Base-by-base conservation (phyloP, 257 asterid species). In the Solanum etuberosum region DNA sequence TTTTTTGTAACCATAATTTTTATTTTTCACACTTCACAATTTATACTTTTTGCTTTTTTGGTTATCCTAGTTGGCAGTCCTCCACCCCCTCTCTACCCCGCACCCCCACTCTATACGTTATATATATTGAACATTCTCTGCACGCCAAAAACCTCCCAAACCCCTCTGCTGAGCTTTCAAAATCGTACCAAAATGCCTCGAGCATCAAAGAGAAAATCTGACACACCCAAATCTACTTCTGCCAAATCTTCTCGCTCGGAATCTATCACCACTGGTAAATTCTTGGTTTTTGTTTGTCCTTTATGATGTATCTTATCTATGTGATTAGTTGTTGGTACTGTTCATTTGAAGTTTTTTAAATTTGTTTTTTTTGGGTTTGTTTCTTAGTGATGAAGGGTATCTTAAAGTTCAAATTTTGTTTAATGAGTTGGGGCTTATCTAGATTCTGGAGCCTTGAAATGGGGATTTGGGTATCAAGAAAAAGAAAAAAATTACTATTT, bases 161-260 rank as follows among this genome's bases (percentile, higher is more conserved):
- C 48, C 46, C 78, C 88, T 34, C 23, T 40, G 21, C 13, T 43
- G 37, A 16, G 84, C 25, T 78, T 81, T 46, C 40, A 38, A 84
- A 68, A 88, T 73, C 40, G 54, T 63, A 59, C 74, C 83, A 51
- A 74, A 96, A 90, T 96, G 81, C 91, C 96, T 82, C 94, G 97
- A 84, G 91, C 93, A 10, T 91, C 97, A 37, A 95, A 95, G 94
- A 88, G 98, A 82, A 94, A 94, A 89, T 91, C 98, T n/a, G 94
- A 93, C 85, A 63, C 89, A 31, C 90, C 90, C 35, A 86, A 32
- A 91, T 76, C 95, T 29, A 83, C 88, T 71, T 78, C 96, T 65
- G 90, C 89, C 74, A 95, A 95, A 89, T 76, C 76, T 88, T 61
- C 93, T 57, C 92, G 93, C 35, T 81, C 86, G 25, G 96, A 92